Base-by-base conservation (phyloP, 306 rosid genomes). In the Hippophae gyantsensis region DNA sequence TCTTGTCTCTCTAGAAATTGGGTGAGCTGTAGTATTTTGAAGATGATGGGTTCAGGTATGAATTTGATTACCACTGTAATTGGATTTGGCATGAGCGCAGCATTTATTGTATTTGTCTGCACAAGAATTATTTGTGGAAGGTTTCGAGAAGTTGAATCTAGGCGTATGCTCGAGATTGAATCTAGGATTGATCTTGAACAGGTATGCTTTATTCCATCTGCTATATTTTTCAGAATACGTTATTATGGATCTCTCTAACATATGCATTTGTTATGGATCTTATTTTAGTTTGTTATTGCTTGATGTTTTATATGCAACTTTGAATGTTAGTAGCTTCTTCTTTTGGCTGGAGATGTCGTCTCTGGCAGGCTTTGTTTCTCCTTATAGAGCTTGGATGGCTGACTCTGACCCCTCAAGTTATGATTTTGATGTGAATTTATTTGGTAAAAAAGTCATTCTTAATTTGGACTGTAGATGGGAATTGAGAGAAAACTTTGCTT, bases 21-120 rank as follows among this genome's bases (percentile, higher is more conserved):
- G 61, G 38, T 58, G 62, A 52, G 57, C 26, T 59, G 23, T 13
- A 12, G 54, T 72, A 43, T 32, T 23, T 58, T 62, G 63, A 51
- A 72, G 77, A 55, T 61, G 72, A 70, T 77, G 78, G 70, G 80
- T 72, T 46, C 81, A 5, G 66, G 73, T 58, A 79, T 80, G 69
- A 87, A 87, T 78, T 76, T 85, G 81, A 62, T 81, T 56, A 92
- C 88, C 27, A 83, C 96, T 67, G 58, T 81, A 23, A 75, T 92
- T 71, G 98, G 98, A 50, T 92, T 92, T 76, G 98, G 93, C 48
- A 70, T 92, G 82, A 92, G 98, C 75, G 93, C 96, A 44, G 83
- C 96, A 54, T 92, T 92, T 77, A 92, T 92, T 57, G 86, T 92
- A 23, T 92, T 92, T 72, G 92, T 92, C 5, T 92, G 98, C 69